Evolutionary conservation across 2,329 filamentous ascomycete species (phyloP).

Genomic region (Tolypocladium endophyticum): DNA sequence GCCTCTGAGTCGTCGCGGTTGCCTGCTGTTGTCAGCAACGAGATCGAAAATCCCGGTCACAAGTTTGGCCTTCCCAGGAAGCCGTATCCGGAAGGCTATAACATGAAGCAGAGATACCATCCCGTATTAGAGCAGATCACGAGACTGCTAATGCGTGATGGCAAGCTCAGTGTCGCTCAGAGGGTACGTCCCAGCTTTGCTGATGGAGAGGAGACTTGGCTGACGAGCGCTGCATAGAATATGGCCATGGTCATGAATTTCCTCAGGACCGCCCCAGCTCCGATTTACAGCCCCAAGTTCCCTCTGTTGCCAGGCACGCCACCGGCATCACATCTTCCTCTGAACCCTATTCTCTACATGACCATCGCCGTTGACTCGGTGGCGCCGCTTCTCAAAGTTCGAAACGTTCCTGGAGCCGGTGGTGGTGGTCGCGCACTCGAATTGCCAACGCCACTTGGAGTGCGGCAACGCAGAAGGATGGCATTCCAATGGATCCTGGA

Average conservation of each 20-base stretch:
- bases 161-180: conserved; percentile 84
- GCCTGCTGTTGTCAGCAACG: conserved; percentile 6
- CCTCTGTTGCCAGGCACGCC: conserved; percentile 69
- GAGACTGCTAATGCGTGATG: conserved; percentile 81
- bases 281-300: conserved; percentile 59
- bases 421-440: conserved; percentile 81
- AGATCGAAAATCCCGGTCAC: conserved; percentile 41
- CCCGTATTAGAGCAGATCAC: conserved; percentile 78
- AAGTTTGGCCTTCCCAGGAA: conserved; percentile 67
- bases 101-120: conserved; percentile 73
- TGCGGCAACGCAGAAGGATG: conserved; percentile 64
- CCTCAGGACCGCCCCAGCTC: conserved; percentile 75
- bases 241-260: conserved; percentile 74
- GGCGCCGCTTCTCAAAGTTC: conserved; percentile 75
- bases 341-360: conserved; percentile 84
- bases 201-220: not conserved
- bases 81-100: conserved; percentile 52
- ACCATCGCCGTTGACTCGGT: conserved; percentile 87
- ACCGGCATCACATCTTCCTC: conserved; percentile 67
- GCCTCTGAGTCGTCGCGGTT: conserved; percentile 7
- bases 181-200: conserved; percentile 44
- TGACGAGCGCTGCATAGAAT: conserved; percentile 43
- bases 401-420: conserved; percentile 62
- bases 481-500: conserved; percentile 88
- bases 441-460: conserved; percentile 65